These are phyloP conservation scores for Pseudocercospora vitis DNA, from an alignment of 2,329 filamentous ascomycete genomes.

Conservation along the genomic window DNA sequence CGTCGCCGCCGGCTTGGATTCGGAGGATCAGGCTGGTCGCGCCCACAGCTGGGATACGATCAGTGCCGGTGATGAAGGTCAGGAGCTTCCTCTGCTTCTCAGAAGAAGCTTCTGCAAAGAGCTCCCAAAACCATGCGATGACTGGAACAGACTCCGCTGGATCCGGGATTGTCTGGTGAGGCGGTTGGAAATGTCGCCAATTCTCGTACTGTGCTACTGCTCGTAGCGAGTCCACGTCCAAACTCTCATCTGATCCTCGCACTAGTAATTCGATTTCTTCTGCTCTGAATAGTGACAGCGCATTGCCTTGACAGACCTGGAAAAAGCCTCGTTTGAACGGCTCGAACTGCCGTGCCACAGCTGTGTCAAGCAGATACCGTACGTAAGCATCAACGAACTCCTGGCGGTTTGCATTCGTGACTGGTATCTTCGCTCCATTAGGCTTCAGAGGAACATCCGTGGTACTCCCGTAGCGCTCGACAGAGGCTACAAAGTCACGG, in stretches of 20 bases:
- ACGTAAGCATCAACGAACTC: slow-evolving; percentile 89
- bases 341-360: slow-evolving; percentile 80
- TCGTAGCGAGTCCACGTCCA: slow-evolving; percentile 74
- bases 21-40: slow-evolving; percentile 76
- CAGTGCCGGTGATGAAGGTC: slow-evolving; percentile 85
- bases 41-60: slow-evolving; percentile 85
- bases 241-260: slow-evolving; percentile 76
- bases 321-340: slow-evolving; percentile 94
- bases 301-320: slow-evolving; percentile 85
- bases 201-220: slow-evolving; percentile 80
- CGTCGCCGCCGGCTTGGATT: slow-evolving; percentile 67
- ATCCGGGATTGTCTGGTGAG: slow-evolving; percentile 30
- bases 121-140: slow-evolving; percentile 85
- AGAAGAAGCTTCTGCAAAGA: slow-evolving; percentile 66
- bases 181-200: slow-evolving; percentile 57
- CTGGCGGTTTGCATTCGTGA: slow-evolving; percentile 79
- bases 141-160: slow-evolving; percentile 64
- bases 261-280: slow-evolving; percentile 90
- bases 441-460: slow-evolving; percentile 69
- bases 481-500: slow-evolving; percentile 75
- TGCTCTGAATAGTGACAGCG: slow-evolving; percentile 79
- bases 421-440: slow-evolving; percentile 69
- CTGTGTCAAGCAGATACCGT: slow-evolving; percentile 73
- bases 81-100: slow-evolving; percentile 74
- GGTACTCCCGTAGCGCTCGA: slow-evolving; percentile 72